Evolutionary conservation across 305 asterid species (phyloP).

Genomic region (Fraxinus baroniana): DNA sequence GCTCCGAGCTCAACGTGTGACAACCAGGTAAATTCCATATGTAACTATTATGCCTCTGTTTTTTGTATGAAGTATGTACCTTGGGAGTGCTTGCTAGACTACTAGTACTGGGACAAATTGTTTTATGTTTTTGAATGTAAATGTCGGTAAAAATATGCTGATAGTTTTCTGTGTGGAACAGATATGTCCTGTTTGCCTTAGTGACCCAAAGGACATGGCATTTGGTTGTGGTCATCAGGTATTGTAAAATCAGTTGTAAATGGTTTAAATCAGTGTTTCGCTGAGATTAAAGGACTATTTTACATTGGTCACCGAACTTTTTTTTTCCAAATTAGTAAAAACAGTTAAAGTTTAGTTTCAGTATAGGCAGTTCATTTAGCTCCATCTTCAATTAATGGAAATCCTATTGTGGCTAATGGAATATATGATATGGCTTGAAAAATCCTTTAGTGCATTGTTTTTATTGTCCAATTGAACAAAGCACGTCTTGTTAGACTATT

Average conservation of each 20-base stretch:
- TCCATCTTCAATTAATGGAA: not conserved
- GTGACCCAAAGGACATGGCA: constrained; percentile 45
- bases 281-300: not conserved
- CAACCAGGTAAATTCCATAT: constrained; percentile 46
- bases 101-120: not conserved
- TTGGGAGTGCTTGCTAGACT: not conserved
- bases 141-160: not conserved
- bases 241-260: constrained; percentile 9
- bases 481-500: not conserved
- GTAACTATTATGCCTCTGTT: not conserved
- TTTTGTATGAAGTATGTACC: constrained; percentile 15
- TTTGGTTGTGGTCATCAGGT: constrained; percentile 63
- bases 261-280: not conserved
- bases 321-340: not conserved
- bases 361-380: not conserved
- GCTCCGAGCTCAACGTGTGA: constrained; percentile 56
- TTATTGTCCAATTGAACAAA: not conserved
- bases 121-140: not conserved
- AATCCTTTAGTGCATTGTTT: not conserved
- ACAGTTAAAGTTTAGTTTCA: not conserved
- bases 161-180: constrained; percentile 23
- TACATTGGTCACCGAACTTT: not conserved
- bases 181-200: constrained; percentile 63
- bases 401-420: not conserved
- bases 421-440: not conserved